A percentile compares a stretch with the other conserved stretches of the same genome.
These are phyloP conservation scores for Pseudopediastrum boryanum DNA, from an alignment of 139 green algal genomes.

Conservation along the genomic window DNA sequence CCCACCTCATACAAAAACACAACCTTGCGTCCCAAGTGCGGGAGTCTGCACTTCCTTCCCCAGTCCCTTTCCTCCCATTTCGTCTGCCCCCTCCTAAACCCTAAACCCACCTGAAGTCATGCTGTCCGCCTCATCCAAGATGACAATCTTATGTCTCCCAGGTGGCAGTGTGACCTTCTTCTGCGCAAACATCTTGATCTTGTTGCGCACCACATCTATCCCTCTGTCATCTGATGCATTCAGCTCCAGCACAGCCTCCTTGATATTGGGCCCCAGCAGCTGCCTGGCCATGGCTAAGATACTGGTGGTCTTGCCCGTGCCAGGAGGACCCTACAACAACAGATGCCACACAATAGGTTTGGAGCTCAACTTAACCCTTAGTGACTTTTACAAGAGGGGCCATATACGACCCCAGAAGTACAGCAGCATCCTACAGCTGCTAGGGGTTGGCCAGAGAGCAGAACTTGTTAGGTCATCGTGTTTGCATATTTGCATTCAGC, in stretches of 20 bases:
- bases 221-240: constrained; percentile 98
- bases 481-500: constrained; percentile 98
- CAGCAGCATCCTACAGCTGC: too few species aligned
- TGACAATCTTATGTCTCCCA: constrained; percentile 96
- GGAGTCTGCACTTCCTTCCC: too few species aligned
- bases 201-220: constrained; percentile 99
- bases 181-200: constrained; percentile 99
- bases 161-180: constrained; percentile 95
- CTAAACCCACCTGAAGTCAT: constrained; percentile 57
- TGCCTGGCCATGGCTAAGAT: constrained; percentile 89
- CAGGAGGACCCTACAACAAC: constrained; percentile 84
- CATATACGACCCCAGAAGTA: too few species aligned
- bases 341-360: not conserved
- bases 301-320: constrained; percentile 97
- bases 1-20: too few species aligned
- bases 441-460: too few species aligned
- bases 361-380: too few species aligned
- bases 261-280: constrained; percentile 86
- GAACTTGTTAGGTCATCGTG: too few species aligned
- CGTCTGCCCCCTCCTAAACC: too few species aligned
- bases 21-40: too few species aligned
- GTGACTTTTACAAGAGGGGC: too few species aligned
- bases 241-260: constrained; percentile 95
- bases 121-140: constrained; percentile 99
- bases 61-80: too few species aligned